These are phyloP conservation scores for Porogramme epimiltina DNA, from an alignment of 1,284 basidiomycete species.

Conservation along the genomic window DNA sequence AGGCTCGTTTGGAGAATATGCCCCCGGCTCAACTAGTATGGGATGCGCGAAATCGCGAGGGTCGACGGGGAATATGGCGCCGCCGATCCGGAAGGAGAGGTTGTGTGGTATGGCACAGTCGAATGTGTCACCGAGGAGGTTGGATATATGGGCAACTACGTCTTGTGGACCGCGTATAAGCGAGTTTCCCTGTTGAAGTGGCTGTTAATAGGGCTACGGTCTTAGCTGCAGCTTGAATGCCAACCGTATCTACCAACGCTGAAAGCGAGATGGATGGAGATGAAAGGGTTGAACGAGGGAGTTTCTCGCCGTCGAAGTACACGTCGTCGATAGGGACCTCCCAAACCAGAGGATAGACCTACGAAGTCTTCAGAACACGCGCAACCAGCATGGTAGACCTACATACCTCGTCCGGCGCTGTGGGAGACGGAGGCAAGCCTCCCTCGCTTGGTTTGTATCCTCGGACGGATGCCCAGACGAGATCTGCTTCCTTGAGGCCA, in stretches of 20 bases:
- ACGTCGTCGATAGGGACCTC: slow-evolving; percentile 60
- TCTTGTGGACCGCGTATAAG: slow-evolving; percentile 41
- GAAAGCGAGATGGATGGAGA: slow-evolving; percentile 41
- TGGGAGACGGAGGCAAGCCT: slow-evolving; percentile 35
- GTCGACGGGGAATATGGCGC: slow-evolving; percentile 62
- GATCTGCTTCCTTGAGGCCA: slow-evolving; percentile 32
- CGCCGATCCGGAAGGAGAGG: slow-evolving; percentile 62
- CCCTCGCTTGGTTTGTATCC: slow-evolving; percentile 37
- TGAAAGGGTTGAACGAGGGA: slow-evolving; percentile 44
- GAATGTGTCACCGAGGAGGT: slow-evolving; percentile 31
- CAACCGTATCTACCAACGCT: slow-evolving; percentile 53
- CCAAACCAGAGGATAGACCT: slow-evolving; percentile 44
- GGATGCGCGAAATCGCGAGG: slow-evolving; percentile 59
- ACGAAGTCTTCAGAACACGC: neutral
- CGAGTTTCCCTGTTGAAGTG: slow-evolving; percentile 36
- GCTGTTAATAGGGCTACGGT: too few relatives aligned
- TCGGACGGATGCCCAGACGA: slow-evolving; percentile 43
- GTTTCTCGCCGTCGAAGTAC: slow-evolving; percentile 50
- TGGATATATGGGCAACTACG: slow-evolving; percentile 40
- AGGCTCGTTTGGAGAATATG: slow-evolving; percentile 1
- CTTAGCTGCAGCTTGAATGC: neutral
- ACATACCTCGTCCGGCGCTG: slow-evolving; percentile 35
- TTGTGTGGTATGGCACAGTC: slow-evolving; percentile 53
- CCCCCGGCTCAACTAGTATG: slow-evolving; percentile 10
- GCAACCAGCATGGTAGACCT: neutral